These are phyloP conservation scores for Tuber borchii DNA, from an alignment of 495 filamentous ascomycete species.

Conservation along the genomic window DNA sequence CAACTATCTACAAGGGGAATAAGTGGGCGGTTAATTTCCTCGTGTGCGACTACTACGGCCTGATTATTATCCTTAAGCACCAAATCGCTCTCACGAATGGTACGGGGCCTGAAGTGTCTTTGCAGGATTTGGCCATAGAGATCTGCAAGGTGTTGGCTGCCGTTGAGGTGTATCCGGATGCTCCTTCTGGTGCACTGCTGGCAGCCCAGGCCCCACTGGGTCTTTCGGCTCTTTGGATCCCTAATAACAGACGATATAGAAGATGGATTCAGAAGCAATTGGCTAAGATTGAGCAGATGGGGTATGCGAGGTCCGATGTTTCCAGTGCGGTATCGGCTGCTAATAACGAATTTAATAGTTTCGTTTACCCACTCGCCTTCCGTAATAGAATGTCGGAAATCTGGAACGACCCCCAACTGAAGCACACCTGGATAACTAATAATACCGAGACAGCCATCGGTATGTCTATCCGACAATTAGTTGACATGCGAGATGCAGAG, in stretches of 20 bases:
- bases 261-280: conserved; percentile 80
- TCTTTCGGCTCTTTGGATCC: conserved; percentile 71
- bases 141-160: conserved; percentile 72
- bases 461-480: conserved; percentile 39
- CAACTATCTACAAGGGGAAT: conserved; percentile 58
- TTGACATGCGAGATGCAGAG: conserved; percentile 40
- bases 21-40: conserved; percentile 68
- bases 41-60: conserved; percentile 69
- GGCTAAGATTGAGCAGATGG: conserved; percentile 68
- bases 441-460: conserved; percentile 40
- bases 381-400: conserved; percentile 64
- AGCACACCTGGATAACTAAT: conserved; percentile 39
- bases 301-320: conserved; percentile 54
- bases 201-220: conserved; percentile 69
- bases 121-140: conserved; percentile 58
- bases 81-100: conserved; percentile 53
- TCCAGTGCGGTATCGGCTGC: conserved; percentile 13
- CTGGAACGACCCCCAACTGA: conserved; percentile 45
- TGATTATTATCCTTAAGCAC: conserved; percentile 72
- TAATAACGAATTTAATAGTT: conserved; percentile 50
- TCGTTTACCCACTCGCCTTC: conserved; percentile 69
- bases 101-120: conserved; percentile 46
- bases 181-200: conserved; percentile 61
- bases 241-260: conserved; percentile 61
- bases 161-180: conserved; percentile 64